Evolutionary conservation across 2,329 filamentous ascomycete species (phyloP).

Genomic region (Akanthomyces muscarius): DNA sequence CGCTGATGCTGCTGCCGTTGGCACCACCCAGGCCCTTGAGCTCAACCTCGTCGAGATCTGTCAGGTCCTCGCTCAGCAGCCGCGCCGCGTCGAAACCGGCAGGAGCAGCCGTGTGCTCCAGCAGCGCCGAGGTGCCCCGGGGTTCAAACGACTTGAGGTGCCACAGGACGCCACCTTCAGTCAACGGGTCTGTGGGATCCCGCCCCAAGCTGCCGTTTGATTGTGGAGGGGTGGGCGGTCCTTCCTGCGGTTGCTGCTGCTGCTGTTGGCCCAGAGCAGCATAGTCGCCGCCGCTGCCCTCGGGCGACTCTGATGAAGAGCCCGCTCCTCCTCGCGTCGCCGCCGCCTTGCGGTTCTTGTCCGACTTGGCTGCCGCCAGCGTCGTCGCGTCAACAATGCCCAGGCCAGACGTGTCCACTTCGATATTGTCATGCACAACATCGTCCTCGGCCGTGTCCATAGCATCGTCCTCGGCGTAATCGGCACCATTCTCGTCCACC

Average conservation of each 20-base stretch:
- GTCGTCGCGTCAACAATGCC: constrained; percentile 24
- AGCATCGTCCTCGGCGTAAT: constrained; percentile 30
- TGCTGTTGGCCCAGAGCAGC: constrained; percentile 21
- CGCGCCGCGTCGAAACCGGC: constrained; percentile 55
- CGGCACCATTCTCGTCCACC: constrained; percentile 23
- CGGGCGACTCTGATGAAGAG: constrained; percentile 42
- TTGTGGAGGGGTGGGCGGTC: constrained; percentile 63
- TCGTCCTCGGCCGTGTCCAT: constrained; percentile 35
- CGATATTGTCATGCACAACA: constrained; percentile 40
- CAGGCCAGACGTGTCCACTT: constrained; percentile 43
- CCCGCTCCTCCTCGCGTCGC: constrained; percentile 25
- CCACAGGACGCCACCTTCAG: constrained; percentile 79
- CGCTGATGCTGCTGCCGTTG: constrained; percentile 34
- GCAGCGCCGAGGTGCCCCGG: constrained; percentile 71
- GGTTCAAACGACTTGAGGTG: constrained; percentile 80
- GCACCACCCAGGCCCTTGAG: constrained; percentile 64
- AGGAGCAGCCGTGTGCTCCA: constrained; percentile 49
- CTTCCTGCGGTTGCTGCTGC: constrained; percentile 18
- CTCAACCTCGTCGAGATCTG: constrained; percentile 88
- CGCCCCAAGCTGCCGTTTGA: constrained; percentile 55
- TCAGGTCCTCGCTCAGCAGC: constrained; percentile 78
- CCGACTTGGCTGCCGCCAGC: constrained; percentile 15
- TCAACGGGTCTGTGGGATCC: constrained; percentile 51
- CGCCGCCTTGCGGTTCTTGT: constrained; percentile 24
- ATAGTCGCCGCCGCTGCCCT: constrained; percentile 47